These are phyloP conservation scores for Zygoascus flipseniorum DNA, from an alignment of 805 yeast species.

Conservation along the genomic window DNA sequence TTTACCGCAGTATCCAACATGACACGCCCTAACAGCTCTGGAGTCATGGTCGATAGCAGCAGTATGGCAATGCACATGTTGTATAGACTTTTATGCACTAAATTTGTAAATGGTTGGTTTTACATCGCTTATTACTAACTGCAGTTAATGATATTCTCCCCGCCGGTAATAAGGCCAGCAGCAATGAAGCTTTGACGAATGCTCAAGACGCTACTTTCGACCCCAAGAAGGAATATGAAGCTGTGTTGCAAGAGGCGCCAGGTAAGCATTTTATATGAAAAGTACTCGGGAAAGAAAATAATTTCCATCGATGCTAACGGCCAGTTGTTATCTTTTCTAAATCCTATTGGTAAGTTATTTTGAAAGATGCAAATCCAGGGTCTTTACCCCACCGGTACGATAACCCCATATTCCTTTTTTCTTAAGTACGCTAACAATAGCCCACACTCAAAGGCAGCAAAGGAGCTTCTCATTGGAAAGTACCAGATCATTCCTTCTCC, in stretches of 20 bases:
- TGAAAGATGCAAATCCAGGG: constrained; percentile 25
- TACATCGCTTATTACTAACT: constrained; percentile 16
- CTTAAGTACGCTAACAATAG: constrained; percentile 1
- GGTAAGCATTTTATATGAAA: constrained; percentile 37
- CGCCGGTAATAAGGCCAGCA: constrained; percentile 12
- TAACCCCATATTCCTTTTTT: neutral
- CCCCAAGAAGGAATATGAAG: constrained; percentile 45
- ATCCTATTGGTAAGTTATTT: constrained; percentile 28
- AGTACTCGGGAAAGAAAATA: constrained; percentile 34
- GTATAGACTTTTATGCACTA: neutral
- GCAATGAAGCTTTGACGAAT: constrained; percentile 17
- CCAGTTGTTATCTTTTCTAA: constrained; percentile 42
- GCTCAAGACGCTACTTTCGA: constrained; percentile 32
- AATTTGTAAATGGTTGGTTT: neutral
- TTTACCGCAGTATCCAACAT: neutral
- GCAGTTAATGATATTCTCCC: constrained; percentile 3
- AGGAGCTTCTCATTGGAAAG: constrained; percentile 51
- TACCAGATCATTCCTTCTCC: constrained; percentile 70
- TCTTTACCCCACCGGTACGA: neutral
- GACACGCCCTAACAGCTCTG: neutral
- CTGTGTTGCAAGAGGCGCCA: constrained; percentile 54
- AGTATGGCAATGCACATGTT: too few relatives aligned
- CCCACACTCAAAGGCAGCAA: constrained; percentile 70
- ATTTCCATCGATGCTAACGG: neutral
- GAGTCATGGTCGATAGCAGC: neutral